phyloP scores from a whole-genome alignment of 1,139 yeast species.

The Diutina ranongensis region DNA sequence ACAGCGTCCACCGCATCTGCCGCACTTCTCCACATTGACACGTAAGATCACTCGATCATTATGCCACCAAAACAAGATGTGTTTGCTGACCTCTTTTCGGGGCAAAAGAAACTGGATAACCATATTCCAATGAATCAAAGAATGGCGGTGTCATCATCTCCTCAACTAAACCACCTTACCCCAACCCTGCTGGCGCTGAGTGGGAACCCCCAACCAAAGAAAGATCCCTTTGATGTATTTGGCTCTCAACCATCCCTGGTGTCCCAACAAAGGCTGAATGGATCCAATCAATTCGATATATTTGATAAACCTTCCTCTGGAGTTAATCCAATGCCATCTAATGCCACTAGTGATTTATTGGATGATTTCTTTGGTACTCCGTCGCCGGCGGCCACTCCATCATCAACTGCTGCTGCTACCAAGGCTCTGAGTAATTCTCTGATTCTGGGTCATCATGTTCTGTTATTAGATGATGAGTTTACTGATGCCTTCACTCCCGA shows the following conservation, averaged over 20 bases:
- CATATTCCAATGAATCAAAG: background rate
- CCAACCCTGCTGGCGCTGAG: constrained; percentile 4
- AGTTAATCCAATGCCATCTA: constrained; percentile 17
- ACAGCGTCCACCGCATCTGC: too few relatives aligned
- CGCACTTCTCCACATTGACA: background rate
- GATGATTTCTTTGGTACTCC: background rate
- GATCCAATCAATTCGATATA: background rate
- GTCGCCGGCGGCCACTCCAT: background rate
- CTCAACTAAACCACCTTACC: constrained; percentile 6
- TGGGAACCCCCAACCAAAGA: background rate
- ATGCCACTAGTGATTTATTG: constrained; percentile 2
- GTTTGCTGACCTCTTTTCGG: constrained; percentile 32
- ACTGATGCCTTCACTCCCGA: constrained; percentile 21
- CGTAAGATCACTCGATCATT: background rate
- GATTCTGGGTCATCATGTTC: constrained; percentile 11
- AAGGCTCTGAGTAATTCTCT: constrained; percentile 3
- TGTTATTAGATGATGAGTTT: constrained; percentile 31
- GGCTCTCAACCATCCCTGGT: background rate
- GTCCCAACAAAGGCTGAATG: background rate
- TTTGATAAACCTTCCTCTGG: background rate
- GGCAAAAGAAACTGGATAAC: constrained; percentile 7
- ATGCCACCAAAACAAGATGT: constrained; percentile 24
- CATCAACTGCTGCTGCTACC: too few relatives aligned
- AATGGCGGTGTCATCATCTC: constrained; percentile 7
- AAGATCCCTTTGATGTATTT: background rate